phyloP scores from a whole-genome alignment of 176 grass and related monocot species.

The Oryza officinalis region DNA sequence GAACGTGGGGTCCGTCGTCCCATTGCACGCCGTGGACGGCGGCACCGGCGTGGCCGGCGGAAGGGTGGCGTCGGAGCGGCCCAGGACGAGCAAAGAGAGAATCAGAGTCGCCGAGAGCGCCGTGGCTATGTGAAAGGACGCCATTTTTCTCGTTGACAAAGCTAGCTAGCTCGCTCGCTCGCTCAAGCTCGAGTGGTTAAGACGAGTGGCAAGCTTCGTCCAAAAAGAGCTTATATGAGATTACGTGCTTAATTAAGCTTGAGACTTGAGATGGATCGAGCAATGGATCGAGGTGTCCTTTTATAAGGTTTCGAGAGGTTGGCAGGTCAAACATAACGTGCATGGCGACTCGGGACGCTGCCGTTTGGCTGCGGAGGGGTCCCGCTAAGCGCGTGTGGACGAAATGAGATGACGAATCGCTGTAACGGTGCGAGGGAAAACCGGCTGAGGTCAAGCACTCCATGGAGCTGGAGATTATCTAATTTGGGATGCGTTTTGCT shows the following conservation, averaged over 20 bases:
- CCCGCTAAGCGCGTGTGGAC: conserved; percentile 40
- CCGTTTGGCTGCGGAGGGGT: background rate
- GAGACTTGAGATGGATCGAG: conserved; percentile 12
- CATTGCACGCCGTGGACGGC: conserved; percentile 68
- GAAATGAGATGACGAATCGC: background rate
- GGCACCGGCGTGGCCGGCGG: conserved; percentile 50
- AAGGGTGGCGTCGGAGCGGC: conserved; percentile 27
- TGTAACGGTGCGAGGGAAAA: conserved; percentile 18
- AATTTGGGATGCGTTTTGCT: background rate
- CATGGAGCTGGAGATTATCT: no score
- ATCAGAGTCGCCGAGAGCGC: conserved; percentile 40
- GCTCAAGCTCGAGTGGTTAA: background rate
- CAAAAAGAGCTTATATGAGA: background rate
- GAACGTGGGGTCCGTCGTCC: conserved; percentile 68
- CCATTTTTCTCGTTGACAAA: conserved; percentile 31
- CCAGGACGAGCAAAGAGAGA: conserved; percentile 37
- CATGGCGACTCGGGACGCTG: background rate
- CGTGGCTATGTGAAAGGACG: background rate
- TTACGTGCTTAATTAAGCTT: background rate
- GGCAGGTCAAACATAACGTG: conserved; percentile 28
- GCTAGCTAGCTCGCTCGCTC: background rate
- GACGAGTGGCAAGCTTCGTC: background rate
- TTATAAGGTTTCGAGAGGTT: conserved; percentile 46
- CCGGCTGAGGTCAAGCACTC: conserved; percentile 9
- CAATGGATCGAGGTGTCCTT: conserved; percentile 1